Evolutionary conservation across 495 filamentous ascomycete species (phyloP).

Genomic region (Tuber aestivum): DNA sequence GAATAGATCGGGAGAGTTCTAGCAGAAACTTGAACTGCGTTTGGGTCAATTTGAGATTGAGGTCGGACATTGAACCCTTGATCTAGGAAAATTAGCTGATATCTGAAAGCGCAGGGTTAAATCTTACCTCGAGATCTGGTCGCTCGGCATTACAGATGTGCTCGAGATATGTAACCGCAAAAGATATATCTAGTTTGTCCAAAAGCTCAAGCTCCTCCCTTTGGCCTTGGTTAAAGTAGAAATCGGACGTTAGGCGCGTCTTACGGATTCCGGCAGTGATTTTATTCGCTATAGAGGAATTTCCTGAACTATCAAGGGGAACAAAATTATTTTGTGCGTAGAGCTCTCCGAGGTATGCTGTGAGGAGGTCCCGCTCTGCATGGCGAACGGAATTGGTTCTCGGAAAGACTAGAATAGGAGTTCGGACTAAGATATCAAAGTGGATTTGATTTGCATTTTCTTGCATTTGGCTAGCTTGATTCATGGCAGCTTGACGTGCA

Average conservation of each 20-base stretch:
- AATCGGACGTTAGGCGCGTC: constrained; percentile 79
- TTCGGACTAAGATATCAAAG: constrained; percentile 87
- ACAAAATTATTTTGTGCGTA: constrained; percentile 91
- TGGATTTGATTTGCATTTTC: constrained; percentile 82
- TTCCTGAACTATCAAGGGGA: constrained; percentile 64
- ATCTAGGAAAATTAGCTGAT: constrained; percentile 46
- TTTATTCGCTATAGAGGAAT: constrained; percentile 74
- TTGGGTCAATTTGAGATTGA: constrained; percentile 84
- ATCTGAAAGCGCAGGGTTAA: neutral
- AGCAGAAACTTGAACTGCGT: constrained; percentile 83
- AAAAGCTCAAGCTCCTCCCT: constrained; percentile 90
- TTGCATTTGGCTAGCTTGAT: constrained; percentile 86
- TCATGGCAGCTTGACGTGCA: constrained; percentile 87
- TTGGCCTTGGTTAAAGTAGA: constrained; percentile 67
- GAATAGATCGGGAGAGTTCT: constrained; percentile 76
- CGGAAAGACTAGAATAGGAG: constrained; percentile 92
- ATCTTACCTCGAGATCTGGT: constrained; percentile 67
- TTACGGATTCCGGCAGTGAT: constrained; percentile 87
- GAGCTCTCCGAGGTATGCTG: constrained; percentile 91
- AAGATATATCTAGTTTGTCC: constrained; percentile 88
- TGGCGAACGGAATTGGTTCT: constrained; percentile 52
- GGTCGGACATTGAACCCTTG: constrained; percentile 80
- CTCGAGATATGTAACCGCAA: constrained; percentile 83
- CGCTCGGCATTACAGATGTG: constrained; percentile 70
- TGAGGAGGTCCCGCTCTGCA: constrained; percentile 67